Evolutionary conservation across 208 protist species (phyloP), one percentile per base, ranked within the genome.

Genomic region (Chromosphaera perkinsii): DNA sequence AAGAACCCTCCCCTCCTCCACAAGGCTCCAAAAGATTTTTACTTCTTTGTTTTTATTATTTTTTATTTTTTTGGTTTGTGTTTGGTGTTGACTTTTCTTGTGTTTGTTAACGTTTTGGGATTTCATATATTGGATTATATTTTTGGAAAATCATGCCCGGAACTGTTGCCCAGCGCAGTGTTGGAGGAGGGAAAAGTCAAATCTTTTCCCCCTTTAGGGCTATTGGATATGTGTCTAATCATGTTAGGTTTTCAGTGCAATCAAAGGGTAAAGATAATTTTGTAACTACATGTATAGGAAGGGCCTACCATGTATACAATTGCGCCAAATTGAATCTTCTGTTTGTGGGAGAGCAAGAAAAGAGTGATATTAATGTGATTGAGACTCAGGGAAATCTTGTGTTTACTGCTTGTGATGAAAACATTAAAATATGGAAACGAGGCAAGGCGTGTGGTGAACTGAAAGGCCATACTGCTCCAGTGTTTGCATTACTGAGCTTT

Each of bases 121-220:
- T n/a, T n/a, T n/a, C n/a, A n/a, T n/a, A n/a, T n/a, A n/a, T n/a
- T n/a, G n/a, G n/a, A n/a, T n/a, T n/a, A n/a, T n/a, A n/a, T n/a
- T n/a, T n/a, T n/a, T n/a, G n/a, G n/a, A n/a, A n/a, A n/a, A n/a
- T n/a, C n/a, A n/a, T n/a, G n/a, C n/a, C n/a, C n/a, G n/a, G n/a
- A n/a, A n/a, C n/a, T n/a, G n/a, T n/a, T n/a, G n/a, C n/a, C n/a
- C n/a, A n/a, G n/a, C n/a, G n/a, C n/a, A n/a, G n/a, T n/a, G n/a
- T n/a, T n/a, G n/a, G n/a, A n/a, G n/a, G n/a, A n/a, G n/a, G n/a
- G n/a, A n/a, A n/a, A n/a, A 66, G 61, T 32, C 61, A 66, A 32
- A 66, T 66, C 4, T 66, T 70, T 32, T 51, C 58, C 4, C 65
- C 65, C 17, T 70, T 35, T 37, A 14, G 65, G 29, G 65, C 65